Evolutionary conservation across 257 asterid species (phyloP).

Genomic region (Marsdenia floribunda): DNA sequence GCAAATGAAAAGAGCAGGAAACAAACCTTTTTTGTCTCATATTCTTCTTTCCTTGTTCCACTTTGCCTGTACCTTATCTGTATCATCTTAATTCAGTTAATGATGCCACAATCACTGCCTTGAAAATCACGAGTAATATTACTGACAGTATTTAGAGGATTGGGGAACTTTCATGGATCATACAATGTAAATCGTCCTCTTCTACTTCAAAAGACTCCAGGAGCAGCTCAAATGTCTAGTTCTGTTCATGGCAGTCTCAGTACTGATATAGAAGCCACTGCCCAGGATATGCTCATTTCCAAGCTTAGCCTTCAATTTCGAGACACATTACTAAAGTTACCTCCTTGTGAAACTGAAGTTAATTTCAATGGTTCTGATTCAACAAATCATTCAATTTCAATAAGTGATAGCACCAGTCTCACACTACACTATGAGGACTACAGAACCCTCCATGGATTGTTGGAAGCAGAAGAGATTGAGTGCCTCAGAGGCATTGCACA

Average conservation of each 20-base stretch:
- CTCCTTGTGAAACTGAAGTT: neutral
- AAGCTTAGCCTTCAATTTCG: neutral
- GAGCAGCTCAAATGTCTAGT: neutral
- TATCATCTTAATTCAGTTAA: neutral
- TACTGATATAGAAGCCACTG: neutral
- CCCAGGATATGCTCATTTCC: neutral
- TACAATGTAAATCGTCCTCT: neutral
- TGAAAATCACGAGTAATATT: neutral
- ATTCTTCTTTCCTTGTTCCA: neutral
- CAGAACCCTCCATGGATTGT: neutral
- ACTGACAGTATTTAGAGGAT: neutral
- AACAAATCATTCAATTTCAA: neutral
- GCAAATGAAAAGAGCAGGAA: neutral
- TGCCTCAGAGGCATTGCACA: constrained; percentile 61
- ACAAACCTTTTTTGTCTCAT: neutral
- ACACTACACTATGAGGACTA: constrained; percentile 5
- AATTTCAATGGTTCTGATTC: neutral
- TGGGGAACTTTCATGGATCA: neutral
- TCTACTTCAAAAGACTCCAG: neutral
- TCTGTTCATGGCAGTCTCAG: neutral
- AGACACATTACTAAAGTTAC: neutral
- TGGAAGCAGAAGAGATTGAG: neutral
- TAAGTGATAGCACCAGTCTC: neutral
- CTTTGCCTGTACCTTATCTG: neutral
- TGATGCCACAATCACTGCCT: neutral